These are phyloP conservation scores for Tephrocybe sp. DNA, from an alignment of 768 basidiomycete genomes.

Conservation along the genomic window DNA sequence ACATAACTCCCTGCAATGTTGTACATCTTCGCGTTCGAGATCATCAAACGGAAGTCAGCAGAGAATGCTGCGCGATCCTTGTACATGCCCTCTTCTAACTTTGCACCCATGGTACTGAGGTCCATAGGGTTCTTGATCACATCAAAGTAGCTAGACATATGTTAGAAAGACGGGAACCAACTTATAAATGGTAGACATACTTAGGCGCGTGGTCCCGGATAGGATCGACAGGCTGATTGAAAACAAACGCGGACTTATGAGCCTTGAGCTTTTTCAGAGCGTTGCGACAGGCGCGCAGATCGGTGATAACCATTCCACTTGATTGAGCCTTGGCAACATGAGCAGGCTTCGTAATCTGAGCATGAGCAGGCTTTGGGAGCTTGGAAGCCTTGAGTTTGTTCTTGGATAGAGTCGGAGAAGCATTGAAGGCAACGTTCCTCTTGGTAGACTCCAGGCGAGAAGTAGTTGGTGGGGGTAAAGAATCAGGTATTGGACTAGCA, in stretches of 20 bases:
- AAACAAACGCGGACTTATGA: conserved; percentile 72
- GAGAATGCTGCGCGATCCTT: conserved; percentile 81
- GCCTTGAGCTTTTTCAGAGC: conserved; percentile 77
- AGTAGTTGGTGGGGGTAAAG: conserved; percentile 24
- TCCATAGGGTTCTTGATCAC: conserved; percentile 95
- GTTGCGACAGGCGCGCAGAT: conserved; percentile 72
- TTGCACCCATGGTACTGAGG: conserved; percentile 82
- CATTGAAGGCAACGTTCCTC: conserved; percentile 37
- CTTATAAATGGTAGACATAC: conserved; percentile 41
- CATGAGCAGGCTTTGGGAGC: conserved; percentile 19
- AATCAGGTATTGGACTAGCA: conserved; percentile 30
- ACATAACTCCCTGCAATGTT: conserved; percentile 73
- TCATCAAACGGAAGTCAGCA: conserved; percentile 85
- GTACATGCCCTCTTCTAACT: conserved; percentile 86
- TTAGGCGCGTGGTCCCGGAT: conserved; percentile 87
- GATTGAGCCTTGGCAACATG: conserved; percentile 69
- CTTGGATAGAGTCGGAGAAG: conserved; percentile 30
- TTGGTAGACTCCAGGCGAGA: conserved; percentile 31
- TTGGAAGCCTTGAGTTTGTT: conserved; percentile 26
- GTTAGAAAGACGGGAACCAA: conserved; percentile 13
- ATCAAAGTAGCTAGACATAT: conserved; percentile 73
- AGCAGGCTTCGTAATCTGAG: conserved; percentile 36
- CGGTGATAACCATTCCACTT: conserved; percentile 74
- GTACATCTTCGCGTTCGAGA: conserved; percentile 84
- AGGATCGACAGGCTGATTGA: conserved; percentile 94